Percentiles rank a stretch among this genome's conserved stretches.
Conservation (phyloP, 768 basidiomycete species). For the Boletus rex-veris region DNA sequence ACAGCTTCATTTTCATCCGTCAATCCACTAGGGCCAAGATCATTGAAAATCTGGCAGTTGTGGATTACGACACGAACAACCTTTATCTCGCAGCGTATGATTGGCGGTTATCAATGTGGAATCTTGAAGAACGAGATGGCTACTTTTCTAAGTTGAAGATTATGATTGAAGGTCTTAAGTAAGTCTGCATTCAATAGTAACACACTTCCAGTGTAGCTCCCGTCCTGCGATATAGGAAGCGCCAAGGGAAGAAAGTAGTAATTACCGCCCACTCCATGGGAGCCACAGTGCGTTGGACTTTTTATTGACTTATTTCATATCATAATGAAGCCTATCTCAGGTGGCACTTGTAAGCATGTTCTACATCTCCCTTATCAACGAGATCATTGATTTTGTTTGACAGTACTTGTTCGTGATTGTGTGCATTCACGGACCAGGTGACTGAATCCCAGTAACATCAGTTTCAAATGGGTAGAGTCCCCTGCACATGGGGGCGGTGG, state of each 20-base stretch:
- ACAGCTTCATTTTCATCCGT: neutral
- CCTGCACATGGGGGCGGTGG: conserved; percentile 79
- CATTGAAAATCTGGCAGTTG: conserved; percentile 88
- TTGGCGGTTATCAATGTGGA: conserved; percentile 85
- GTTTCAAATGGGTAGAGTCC: conserved; percentile 97
- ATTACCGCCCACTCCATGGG: conserved; percentile 89
- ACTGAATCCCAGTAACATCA: conserved; percentile 28
- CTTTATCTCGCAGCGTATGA: conserved; percentile 84
- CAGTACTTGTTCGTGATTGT: conserved; percentile 78
- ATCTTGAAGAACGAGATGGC: conserved; percentile 87
- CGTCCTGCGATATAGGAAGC: conserved; percentile 40
- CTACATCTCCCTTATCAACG: neutral
- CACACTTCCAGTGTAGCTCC: neutral
- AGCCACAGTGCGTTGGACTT: conserved; percentile 50
- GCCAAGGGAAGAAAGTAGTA: conserved; percentile 76
- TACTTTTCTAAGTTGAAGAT: conserved; percentile 83
- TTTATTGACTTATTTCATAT: neutral
- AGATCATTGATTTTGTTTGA: conserved; percentile 1
- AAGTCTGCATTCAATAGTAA: conserved; percentile 17
- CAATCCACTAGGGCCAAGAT: conserved; percentile 68
- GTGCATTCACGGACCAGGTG: neutral
- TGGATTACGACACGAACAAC: conserved; percentile 92
- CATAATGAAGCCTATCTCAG: conserved; percentile 42
- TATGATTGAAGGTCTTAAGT: conserved; percentile 79
- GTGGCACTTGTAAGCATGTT: conserved; percentile 42